Evolutionary conservation across 305 asterid genomes (phyloP).

Genomic region (Fraxinus nigra): DNA sequence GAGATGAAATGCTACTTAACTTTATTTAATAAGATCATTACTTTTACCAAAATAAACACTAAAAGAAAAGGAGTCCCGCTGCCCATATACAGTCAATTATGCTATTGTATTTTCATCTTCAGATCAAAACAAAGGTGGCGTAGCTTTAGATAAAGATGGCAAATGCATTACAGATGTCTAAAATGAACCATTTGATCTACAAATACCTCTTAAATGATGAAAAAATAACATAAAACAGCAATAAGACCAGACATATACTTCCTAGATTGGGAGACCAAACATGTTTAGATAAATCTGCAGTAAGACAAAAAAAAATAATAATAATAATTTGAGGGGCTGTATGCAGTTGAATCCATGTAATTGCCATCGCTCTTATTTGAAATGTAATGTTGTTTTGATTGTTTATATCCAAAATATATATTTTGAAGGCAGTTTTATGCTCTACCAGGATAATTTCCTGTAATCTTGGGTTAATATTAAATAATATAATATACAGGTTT

Average conservation of each 20-base stretch:
- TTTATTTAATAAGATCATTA: neutral
- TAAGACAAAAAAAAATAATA: neutral
- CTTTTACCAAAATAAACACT: neutral
- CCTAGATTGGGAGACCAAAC: neutral
- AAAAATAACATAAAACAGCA: neutral
- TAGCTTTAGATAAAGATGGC: slow-evolving; percentile 10
- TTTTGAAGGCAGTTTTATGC: neutral
- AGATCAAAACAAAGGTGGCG: neutral
- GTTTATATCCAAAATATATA: neutral
- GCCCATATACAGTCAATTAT: neutral
- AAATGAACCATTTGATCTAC: neutral
- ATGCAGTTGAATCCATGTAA: neutral
- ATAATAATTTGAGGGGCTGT: neutral
- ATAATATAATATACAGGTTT: neutral
- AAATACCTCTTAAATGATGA: neutral
- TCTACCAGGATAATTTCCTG: neutral
- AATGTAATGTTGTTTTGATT: neutral
- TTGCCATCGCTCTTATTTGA: neutral
- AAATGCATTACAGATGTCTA: neutral
- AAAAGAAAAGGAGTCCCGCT: neutral
- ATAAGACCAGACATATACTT: slow-evolving; percentile 9
- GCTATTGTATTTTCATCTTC: neutral
- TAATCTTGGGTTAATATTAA: neutral
- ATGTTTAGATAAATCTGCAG: neutral
- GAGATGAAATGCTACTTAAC: slow-evolving; percentile 4